Percentiles rank a stretch among this genome's conserved stretches.
phyloP scores from a whole-genome alignment of 139 green algal species.

The Chlamydomonas sp. region DNA sequence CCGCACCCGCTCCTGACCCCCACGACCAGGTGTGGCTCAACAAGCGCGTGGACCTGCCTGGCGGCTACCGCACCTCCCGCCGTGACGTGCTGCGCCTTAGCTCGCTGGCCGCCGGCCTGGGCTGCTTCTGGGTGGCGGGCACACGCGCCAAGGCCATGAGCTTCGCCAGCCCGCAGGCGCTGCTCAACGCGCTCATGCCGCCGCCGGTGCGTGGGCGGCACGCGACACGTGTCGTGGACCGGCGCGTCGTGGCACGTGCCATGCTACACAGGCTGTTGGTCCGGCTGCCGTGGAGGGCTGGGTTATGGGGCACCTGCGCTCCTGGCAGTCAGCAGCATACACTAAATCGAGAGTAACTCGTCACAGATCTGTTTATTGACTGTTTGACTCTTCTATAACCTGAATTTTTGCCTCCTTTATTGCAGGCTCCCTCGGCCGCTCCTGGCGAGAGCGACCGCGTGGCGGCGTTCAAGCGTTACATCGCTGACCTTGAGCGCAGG shows the following conservation, averaged over 20 bases:
- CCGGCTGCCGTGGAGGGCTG: not conserved
- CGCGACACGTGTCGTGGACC: not conserved
- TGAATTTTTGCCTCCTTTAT: not conserved
- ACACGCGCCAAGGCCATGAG: slow-evolving; percentile 23
- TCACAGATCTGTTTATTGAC: not conserved
- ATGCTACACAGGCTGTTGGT: not conserved
- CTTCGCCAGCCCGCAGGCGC: slow-evolving; percentile 61
- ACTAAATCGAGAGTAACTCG: not conserved
- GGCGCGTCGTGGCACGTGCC: not conserved
- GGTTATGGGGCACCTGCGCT: not conserved
- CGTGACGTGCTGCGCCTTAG: slow-evolving; percentile 67
- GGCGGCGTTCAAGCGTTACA: slow-evolving; percentile 74
- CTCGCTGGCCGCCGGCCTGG: not conserved
- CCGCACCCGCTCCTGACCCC: not conserved
- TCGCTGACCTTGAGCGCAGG: slow-evolving; percentile 68
- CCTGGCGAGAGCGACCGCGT: slow-evolving; percentile 38
- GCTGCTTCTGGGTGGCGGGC: slow-evolving; percentile 21
- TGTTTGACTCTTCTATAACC: not conserved
- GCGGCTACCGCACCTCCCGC: slow-evolving; percentile 62
- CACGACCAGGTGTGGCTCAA: slow-evolving; percentile 46
- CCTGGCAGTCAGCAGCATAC: not conserved
- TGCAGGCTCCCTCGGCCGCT: not conserved
- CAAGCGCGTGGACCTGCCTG: slow-evolving; percentile 52
- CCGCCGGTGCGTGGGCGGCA: slow-evolving; percentile 1
- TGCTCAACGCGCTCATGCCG: slow-evolving; percentile 74